These are phyloP conservation scores for Pythium sukuiense DNA, from an alignment of 352 stramenopile species.

Conservation along the genomic window DNA sequence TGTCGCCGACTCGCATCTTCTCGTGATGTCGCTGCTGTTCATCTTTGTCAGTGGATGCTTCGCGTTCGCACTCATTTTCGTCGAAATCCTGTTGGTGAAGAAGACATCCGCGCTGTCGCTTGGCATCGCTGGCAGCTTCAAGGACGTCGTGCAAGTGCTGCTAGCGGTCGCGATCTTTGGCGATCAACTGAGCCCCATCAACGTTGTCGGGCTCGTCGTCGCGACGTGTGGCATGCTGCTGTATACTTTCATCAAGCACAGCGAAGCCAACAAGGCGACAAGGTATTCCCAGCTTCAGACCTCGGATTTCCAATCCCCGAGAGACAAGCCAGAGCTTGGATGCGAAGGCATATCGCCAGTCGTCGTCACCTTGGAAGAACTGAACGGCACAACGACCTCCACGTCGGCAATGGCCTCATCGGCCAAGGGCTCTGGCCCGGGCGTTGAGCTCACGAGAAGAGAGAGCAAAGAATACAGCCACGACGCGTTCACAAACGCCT, in stretches of 20 bases:
- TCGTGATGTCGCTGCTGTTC: conserved; percentile 55
- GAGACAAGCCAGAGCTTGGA: neutral
- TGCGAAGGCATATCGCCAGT: conserved; percentile 15
- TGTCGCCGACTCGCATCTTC: conserved; percentile 42
- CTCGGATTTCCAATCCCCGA: neutral
- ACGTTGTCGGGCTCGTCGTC: conserved; percentile 66
- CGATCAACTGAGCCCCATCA: conserved; percentile 61
- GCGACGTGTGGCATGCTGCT: conserved; percentile 73
- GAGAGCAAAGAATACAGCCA: conserved; percentile 59
- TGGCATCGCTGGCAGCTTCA: conserved; percentile 76
- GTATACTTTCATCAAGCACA: conserved; percentile 78
- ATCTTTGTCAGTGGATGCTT: conserved; percentile 71
- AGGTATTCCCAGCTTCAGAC: conserved; percentile 36
- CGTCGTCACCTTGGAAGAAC: conserved; percentile 39
- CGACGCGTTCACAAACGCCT: too few relatives aligned
- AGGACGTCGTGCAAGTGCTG: conserved; percentile 79
- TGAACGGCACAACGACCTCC: neutral
- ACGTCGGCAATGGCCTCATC: conserved; percentile 4
- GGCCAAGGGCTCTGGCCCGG: neutral
- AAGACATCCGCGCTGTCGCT: conserved; percentile 82
- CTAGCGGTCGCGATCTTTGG: conserved; percentile 78
- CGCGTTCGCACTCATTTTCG: conserved; percentile 78
- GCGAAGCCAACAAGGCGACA: conserved; percentile 24
- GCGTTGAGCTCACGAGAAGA: conserved; percentile 44
- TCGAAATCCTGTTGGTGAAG: conserved; percentile 80